Base-by-base conservation (phyloP, 1,284 basidiomycete genomes). In the Phylloboletellus chloephorus region DNA sequence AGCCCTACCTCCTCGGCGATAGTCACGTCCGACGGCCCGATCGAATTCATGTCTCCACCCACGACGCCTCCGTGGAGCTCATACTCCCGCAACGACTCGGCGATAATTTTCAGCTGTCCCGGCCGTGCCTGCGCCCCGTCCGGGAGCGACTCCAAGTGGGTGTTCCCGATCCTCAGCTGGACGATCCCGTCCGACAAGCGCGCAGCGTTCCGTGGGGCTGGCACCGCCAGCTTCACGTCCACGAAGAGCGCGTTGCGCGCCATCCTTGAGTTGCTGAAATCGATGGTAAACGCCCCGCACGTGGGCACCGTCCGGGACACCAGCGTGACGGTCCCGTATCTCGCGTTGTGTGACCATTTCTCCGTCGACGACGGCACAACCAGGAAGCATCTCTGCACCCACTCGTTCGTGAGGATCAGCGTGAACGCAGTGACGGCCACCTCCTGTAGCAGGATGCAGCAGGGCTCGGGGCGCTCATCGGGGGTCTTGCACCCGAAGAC, bases 41-140 rank as follows among this genome's bases (percentile, higher is more conserved):
- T 76, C 31, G 76, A 68, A 50, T 85, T 85, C 78, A 85, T 82
- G 50, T 85, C 82, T 1, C 82, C 82, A 0, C 69, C 72, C 28
- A 83, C 71, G 2, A 86, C 47, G 0, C 80, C 83, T 0, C 75
- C 80, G 19, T 67, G 55, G 10, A 79, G 55, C 0, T 64, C 67
- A 12, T 65, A 51, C 36, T 68, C 66, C 47, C 65, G 67, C 49
- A 82, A 51, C 52, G 74, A 56, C 21, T 67, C 61, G 7, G 71
- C 66, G 37, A 79, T 68, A 30, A 76, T 62, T 22, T 61, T 55
- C 47, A 86, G 50, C 60, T 86, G 82, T 33, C 56, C 56, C 7
- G 71, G 72, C 17, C 82, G 68, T 22, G 60, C 61, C 11, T 48
- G 35, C 15, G 61, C 60, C 1, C 79, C 79, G 1, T 31, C 15